Evolutionary conservation across 441 rosid genomes (phyloP).

Genomic region (Bocquillonia castaneifolia): DNA sequence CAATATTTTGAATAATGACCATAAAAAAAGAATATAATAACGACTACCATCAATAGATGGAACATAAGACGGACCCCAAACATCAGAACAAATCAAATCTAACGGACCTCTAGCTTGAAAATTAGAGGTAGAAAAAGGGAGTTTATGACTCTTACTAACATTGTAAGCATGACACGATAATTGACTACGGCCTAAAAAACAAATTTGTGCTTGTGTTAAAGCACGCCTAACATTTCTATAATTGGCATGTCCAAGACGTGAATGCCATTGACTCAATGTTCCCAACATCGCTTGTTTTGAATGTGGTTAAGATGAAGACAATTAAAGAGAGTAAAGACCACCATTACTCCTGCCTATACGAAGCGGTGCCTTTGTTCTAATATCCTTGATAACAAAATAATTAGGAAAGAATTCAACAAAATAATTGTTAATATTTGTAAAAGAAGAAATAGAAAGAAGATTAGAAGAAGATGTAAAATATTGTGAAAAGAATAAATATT

Average conservation of each 20-base stretch:
- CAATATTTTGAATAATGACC: background rate
- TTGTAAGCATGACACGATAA: background rate
- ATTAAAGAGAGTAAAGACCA: background rate
- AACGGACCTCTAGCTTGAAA: background rate
- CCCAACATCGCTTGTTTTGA: too few relatives aligned
- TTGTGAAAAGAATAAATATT: background rate
- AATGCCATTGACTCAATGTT: background rate
- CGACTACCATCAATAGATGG: too few relatives aligned
- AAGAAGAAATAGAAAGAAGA: background rate
- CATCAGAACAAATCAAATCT: background rate
- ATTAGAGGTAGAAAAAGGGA: background rate
- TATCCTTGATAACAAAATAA: background rate
- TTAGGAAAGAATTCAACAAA: background rate
- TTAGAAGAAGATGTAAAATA: too few relatives aligned
- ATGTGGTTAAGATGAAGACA: background rate
- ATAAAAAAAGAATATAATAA: too few relatives aligned
- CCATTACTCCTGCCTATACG: background rate
- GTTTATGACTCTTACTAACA: background rate
- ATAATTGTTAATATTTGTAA: background rate
- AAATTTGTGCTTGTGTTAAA: background rate
- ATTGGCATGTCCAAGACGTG: background rate
- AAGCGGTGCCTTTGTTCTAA: background rate
- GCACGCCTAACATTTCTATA: background rate
- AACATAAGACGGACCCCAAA: background rate
- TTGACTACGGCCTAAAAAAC: too few relatives aligned